Evolutionary conservation across 1,284 basidiomycete genomes (phyloP).

Genomic region (Sporisorium graminicola): DNA sequence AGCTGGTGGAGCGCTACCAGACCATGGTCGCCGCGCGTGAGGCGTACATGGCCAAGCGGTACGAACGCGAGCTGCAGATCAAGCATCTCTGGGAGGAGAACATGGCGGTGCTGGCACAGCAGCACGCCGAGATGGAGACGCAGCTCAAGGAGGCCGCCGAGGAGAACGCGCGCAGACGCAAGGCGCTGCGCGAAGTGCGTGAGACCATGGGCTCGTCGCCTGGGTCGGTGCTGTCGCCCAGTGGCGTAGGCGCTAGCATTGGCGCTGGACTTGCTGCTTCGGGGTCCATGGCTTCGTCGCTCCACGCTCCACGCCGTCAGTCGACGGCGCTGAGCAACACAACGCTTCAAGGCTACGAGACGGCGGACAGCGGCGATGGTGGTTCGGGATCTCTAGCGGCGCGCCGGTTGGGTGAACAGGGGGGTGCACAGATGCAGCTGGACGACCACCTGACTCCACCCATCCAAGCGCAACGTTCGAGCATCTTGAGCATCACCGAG

Average conservation of each 20-base stretch:
- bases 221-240: constrained; percentile 46
- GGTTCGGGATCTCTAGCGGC: constrained; percentile 31
- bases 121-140: constrained; percentile 86
- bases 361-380: constrained; percentile 11
- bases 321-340: constrained; percentile 25
- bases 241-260: constrained; percentile 5
- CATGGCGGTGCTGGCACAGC: constrained; percentile 83
- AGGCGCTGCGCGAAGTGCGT: constrained; percentile 63
- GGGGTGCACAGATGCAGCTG: constrained; percentile 36
- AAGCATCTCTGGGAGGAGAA: constrained; percentile 89
- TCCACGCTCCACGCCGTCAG: constrained; percentile 21
- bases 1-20: constrained; percentile 79
- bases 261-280: constrained; percentile 20
- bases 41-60: constrained; percentile 75
- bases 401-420: constrained; percentile 43
- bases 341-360: constrained; percentile 20
- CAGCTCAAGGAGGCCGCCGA: constrained; percentile 74
- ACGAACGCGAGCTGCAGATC: constrained; percentile 81
- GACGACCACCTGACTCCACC: constrained; percentile 34
- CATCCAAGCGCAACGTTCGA: constrained; percentile 27
- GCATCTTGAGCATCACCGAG: constrained; percentile 36
- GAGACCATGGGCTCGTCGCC: constrained; percentile 69
- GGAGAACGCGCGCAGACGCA: constrained; percentile 72
- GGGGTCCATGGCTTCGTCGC: constrained; percentile 12
- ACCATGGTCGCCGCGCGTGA: constrained; percentile 85